Conservation (phyloP, 2,329 filamentous ascomycete species). For the Fusarium dimerum region DNA sequence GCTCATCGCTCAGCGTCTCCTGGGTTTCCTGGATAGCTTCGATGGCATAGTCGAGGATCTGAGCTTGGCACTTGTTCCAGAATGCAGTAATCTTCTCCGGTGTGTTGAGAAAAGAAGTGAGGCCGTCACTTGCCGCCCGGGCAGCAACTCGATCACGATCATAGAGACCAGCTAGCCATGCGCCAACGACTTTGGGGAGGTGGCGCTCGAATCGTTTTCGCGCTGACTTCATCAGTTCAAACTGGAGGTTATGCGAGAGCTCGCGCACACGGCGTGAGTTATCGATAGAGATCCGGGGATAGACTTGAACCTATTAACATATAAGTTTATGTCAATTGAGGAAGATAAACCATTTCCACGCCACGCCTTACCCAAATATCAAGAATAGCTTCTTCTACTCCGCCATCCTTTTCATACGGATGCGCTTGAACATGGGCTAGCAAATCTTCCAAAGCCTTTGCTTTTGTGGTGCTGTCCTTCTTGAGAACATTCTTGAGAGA, state of each 20-base stretch:
- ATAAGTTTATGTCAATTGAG: constrained; percentile 5
- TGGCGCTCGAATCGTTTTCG: constrained; percentile 83
- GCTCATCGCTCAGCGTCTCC: constrained; percentile 84
- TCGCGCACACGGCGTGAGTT: constrained; percentile 85
- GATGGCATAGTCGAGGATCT: constrained; percentile 80
- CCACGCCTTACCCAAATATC: constrained; percentile 73
- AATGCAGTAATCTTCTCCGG: constrained; percentile 77
- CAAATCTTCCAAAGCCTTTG: constrained; percentile 86
- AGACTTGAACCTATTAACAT: constrained; percentile 69
- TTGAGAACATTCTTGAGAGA: constrained; percentile 92
- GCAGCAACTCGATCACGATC: constrained; percentile 80
- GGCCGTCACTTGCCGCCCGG: constrained; percentile 74
- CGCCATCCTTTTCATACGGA: constrained; percentile 55
- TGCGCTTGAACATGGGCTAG: constrained; percentile 61
- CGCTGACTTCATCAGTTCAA: constrained; percentile 58
- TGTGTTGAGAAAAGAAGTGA: constrained; percentile 74
- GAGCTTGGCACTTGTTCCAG: constrained; percentile 77
- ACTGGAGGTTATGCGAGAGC: constrained; percentile 75
- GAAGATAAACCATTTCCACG: background rate
- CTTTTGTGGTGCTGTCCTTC: constrained; percentile 89
- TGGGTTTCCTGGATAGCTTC: constrained; percentile 80
- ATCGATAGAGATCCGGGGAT: constrained; percentile 88
- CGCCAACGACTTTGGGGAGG: constrained; percentile 74
- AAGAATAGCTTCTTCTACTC: constrained; percentile 78
- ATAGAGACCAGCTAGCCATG: constrained; percentile 90